These are phyloP conservation scores for Zymoseptoria tritici DNA, from an alignment of 2,329 filamentous ascomycete species.

Conservation along the genomic window DNA sequence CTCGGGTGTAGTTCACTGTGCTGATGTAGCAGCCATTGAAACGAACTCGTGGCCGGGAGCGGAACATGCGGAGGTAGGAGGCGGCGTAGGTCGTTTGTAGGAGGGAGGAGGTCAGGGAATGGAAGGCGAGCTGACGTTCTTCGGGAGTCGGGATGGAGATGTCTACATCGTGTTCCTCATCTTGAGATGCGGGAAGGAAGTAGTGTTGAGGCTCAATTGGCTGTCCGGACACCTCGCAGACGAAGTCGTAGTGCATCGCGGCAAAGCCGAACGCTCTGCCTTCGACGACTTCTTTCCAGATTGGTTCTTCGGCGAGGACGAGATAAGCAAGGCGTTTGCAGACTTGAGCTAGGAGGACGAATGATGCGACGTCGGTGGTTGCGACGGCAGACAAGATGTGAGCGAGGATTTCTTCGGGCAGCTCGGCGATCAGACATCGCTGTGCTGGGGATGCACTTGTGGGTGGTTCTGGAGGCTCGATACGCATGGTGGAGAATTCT, in stretches of 20 bases:
- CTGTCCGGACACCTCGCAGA: conserved; percentile 50
- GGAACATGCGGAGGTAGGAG: conserved; percentile 62
- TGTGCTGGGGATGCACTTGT: conserved; percentile 65
- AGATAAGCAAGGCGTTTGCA: conserved; percentile 85
- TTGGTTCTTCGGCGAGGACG: conserved; percentile 70
- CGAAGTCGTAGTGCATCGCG: conserved; percentile 75
- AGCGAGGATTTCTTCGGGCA: conserved; percentile 78
- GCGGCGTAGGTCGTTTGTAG: conserved; percentile 24
- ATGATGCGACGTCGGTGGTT: conserved; percentile 65
- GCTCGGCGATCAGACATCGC: conserved; percentile 67
- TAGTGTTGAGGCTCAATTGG: conserved; percentile 20
- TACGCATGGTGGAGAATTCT: conserved; percentile 63
- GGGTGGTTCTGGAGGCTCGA: conserved; percentile 58
- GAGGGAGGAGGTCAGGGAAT: conserved; percentile 21
- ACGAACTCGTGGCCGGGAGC: conserved; percentile 71
- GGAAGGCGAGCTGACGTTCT: conserved; percentile 18
- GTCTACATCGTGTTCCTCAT: conserved; percentile 13
- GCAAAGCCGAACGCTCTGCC: conserved; percentile 68
- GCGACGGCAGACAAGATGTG: conserved; percentile 71
- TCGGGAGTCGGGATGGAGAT: conserved; percentile 12
- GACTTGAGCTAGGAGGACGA: conserved; percentile 67
- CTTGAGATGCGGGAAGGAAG: conserved; percentile 8
- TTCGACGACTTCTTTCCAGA: conserved; percentile 74
- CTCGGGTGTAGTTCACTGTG: conserved; percentile 88
- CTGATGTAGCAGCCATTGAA: conserved; percentile 96